Evolutionary conservation across 345 rosid genomes (phyloP).

Genomic region (Geranium rotundifolium): DNA sequence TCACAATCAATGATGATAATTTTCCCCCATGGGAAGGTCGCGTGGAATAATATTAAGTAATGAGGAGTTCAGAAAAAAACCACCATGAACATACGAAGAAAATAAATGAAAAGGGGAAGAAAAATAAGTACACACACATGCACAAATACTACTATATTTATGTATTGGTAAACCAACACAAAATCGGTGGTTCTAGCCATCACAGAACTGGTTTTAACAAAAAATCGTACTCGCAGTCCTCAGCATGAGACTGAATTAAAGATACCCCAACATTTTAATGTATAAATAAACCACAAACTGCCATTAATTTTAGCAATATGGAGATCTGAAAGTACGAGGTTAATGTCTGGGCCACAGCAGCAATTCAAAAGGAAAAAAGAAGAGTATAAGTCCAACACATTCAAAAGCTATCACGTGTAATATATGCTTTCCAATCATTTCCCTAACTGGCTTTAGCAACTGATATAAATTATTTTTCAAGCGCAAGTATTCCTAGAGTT

Average conservation of each 20-base stretch:
- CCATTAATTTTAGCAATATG: background rate
- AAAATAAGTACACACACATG: background rate
- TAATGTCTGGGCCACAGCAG: background rate
- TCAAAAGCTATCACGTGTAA: background rate
- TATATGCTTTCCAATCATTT: background rate
- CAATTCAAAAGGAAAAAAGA: no score
- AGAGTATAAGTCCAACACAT: no score
- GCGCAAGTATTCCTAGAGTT: background rate
- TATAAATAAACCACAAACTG: background rate
- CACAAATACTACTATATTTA: background rate
- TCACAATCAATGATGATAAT: slow-evolving; percentile 14
- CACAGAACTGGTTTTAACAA: background rate
- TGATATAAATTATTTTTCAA: background rate
- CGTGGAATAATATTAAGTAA: background rate
- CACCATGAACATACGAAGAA: background rate
- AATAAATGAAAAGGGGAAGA: background rate
- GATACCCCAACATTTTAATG: background rate
- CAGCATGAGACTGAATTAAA: background rate
- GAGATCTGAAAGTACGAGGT: background rate
- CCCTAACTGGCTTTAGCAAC: background rate
- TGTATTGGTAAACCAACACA: background rate
- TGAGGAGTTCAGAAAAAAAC: background rate
- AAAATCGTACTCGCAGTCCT: background rate
- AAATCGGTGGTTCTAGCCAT: background rate
- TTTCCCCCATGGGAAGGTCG: background rate